Base-by-base conservation (phyloP, 768 basidiomycete species). In the Dacryopinax spathularia region DNA sequence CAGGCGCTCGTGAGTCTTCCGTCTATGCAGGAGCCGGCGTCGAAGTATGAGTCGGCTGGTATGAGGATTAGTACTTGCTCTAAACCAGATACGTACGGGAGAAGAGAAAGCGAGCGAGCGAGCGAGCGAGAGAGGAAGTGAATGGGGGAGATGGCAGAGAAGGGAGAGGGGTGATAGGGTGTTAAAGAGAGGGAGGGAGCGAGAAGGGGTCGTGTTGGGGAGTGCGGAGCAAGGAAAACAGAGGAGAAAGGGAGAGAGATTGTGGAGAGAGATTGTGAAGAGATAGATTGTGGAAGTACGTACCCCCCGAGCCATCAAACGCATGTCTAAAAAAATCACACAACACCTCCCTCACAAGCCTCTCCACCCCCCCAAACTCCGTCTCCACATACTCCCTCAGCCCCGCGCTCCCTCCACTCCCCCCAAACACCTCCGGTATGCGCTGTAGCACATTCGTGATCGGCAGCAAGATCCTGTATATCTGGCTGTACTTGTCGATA, bases 401-500 rank as follows among this genome's bases (percentile, higher is more conserved):
- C 9, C 87, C 85, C 16, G 88, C 87, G 66, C 85, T 89, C 13
- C 29, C 25, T 60, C 81, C 76, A 6, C 85, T 89, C 13, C 29
- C 25, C 60, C 81, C 76, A 6, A 79, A 77, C 22, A 91, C 75
- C n/a, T 70, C 69, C 15, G 86, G 83, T 64, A 91, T 87, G 66
- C 89, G 85, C 2, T 79, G 78, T 61, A 92, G 80, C 31, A 88
- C 83, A 68, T 87, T 91, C 77, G 88, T 91, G 64, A 92, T 87
- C 2, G 90, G 90, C 27, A 91, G 79, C 22, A 91, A 82, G 70
- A 92, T 92, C 68, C 90, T 87, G 75, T 91, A 92, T 59, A 92
- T 87, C 71, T 92, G 90, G 13, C 89, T 89, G 75, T 92, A 92
- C 72, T 92, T 92, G 80, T 92, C 81, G 68, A 91, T 90, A 79